Base-by-base conservation (phyloP, 2,329 filamentous ascomycete species). In the Albifimbria verrucaria region DNA sequence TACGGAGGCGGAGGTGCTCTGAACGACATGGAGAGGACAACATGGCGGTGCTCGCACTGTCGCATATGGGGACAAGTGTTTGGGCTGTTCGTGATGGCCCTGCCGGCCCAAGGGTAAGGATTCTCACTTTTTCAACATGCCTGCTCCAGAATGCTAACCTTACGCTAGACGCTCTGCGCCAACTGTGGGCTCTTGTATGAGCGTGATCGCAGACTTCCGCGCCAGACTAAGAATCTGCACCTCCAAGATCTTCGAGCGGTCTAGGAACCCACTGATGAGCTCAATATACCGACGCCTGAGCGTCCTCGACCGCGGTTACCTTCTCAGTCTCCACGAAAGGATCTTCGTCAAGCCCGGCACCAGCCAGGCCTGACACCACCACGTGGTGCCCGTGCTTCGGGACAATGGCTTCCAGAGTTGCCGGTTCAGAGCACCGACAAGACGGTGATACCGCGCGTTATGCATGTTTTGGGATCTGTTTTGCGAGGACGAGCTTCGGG, bases 71-170 rank as follows among this genome's bases (percentile, higher is more conserved):
- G 93, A 87, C 87, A 48, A 89, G 91, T 24, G 91, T 97, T 9
- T 99, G 94, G 94, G 92, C 90, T 48, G 93, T 97, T 3, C 81
- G 94, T 62, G 92, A 97, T 72, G 94, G 94, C 22, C 94, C 94
- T 15, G 78, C 83, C 51, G 93, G 92, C 51, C 82, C 89, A 58
- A 88, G 90, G 72, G 90, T 94, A 76, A 80, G 89, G 68, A n/a
- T n/a, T n/a, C n/a, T n/a, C n/a, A n/a, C n/a, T n/a, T n/a, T n/a
- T n/a, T n/a, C n/a, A 17, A 21, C 22, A 46, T 53, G 49, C 3
- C 42, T 53, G 9, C 51, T 48, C 12, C 49, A 20, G 32, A 53
- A 45, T 50, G 52, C 41, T 59, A 49, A 52, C 64, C 66, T 58
- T 52, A 11, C 20, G 54, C 25, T 60, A 92, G 89, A 88, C 90